phyloP scores from a whole-genome alignment of 1,284 basidiomycete species.

The Ganoderma multipileum region DNA sequence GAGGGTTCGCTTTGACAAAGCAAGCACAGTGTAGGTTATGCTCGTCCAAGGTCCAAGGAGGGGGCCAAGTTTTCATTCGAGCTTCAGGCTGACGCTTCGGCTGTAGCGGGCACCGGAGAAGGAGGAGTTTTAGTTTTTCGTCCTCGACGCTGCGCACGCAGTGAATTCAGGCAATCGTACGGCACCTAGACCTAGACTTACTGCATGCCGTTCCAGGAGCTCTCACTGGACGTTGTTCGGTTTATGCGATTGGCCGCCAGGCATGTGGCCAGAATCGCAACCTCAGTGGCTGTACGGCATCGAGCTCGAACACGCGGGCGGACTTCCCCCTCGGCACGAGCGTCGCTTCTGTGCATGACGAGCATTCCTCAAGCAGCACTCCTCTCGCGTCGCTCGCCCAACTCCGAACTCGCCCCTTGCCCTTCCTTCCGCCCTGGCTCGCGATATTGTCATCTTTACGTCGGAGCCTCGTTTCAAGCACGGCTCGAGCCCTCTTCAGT shows the following conservation, averaged over 20 bases:
- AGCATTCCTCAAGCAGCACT: not conserved
- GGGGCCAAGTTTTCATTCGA: not conserved
- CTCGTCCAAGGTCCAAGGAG: not conserved
- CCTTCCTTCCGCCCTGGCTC: not conserved
- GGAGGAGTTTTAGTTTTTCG: not conserved
- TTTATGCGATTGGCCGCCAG: not conserved
- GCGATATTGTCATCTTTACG: not conserved
- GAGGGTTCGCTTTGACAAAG: not conserved
- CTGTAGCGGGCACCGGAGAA: not conserved
- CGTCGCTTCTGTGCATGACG: not conserved
- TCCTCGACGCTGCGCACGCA: not conserved
- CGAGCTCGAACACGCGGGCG: not conserved
- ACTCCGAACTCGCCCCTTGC: not conserved
- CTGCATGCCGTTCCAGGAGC: not conserved
- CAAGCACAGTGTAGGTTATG: not conserved
- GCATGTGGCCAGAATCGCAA: not conserved
- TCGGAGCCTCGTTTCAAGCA: not conserved
- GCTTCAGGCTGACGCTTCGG: not conserved
- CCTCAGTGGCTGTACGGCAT: conserved; percentile 1
- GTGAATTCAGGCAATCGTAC: not conserved
- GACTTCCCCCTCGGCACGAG: not conserved
- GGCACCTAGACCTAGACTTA: not conserved
- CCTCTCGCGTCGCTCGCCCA: conserved; percentile 1
- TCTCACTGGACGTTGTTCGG: not conserved
- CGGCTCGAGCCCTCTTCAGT: not conserved